Base-by-base conservation (phyloP, 2,329 filamentous ascomycete genomes). In the Chrysosporium keratinophilum region DNA sequence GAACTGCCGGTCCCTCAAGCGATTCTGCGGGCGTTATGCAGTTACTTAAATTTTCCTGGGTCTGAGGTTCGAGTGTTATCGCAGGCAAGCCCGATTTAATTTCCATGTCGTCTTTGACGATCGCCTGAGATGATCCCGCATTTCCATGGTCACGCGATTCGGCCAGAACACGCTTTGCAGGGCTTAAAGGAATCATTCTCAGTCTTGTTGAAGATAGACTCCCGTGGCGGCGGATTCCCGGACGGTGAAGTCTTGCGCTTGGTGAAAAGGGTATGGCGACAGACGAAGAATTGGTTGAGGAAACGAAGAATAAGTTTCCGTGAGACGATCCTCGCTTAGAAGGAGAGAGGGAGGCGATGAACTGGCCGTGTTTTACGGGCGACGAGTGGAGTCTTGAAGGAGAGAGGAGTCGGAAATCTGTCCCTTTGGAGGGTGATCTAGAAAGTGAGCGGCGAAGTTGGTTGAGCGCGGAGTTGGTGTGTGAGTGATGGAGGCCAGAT, bases 401-500 rank as follows among this genome's bases (percentile, higher is more conserved):
- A 11, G 72, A 75, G 61, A 80, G 74, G 51, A 94, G 74, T 54
- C 80, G 78, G 67, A 93, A 91, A 62, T 79, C 77, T 54, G 78
- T 78, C 42, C 75, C 76, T 69, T 93, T 95, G 33, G 91, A 95
- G 10, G 91, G 91, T n/a, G 91, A 96, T 63, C 89, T 81, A 54
- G 90, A 96, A 59, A 96, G 77, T 23, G 91, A 95, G 62, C 88
- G 86, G 60, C 90, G 81, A 55, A 96, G 76, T 63, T 88, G 87
- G 65, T 88, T 81, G 59, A 95, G 86, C 56, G 87, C 84, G 49
- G 87, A 83, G 57, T 86, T 84, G 59, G 88, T 82, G 73, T 95
- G 87, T 63, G 91, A 85, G 70, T 87, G 84, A 68, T 88, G 87
- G 57, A 82, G 81, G 64, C 87, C 83, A 46, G 87, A 91, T 55